Percentiles rank a stretch among this genome's conserved stretches.
Conservation (phyloP, 2,329 filamentous ascomycete genomes). For the Apiospora hydei region DNA sequence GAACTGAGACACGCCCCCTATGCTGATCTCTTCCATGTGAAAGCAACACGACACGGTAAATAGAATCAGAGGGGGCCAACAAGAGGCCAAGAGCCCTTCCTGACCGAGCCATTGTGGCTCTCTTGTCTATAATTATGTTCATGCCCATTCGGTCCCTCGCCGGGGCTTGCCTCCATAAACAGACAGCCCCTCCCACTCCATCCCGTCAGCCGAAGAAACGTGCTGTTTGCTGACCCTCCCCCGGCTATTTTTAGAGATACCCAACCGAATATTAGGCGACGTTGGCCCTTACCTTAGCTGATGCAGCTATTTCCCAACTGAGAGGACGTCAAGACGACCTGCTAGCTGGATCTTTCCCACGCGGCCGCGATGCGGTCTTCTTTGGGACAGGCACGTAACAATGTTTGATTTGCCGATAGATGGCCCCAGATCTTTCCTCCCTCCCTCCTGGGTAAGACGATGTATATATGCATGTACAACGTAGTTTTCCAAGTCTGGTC, state of each 20-base stretch:
- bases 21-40: not conserved
- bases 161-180: not conserved
- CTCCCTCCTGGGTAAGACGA: too few relatives aligned
- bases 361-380: not conserved
- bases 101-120: not conserved
- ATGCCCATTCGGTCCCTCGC: not conserved
- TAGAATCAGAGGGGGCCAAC: not conserved
- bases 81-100: not conserved
- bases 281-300: not conserved
- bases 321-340: not conserved
- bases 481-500: too few relatives aligned
- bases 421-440: too few relatives aligned
- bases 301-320: not conserved
- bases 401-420: too few relatives aligned
- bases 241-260: not conserved
- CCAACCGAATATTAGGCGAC: not conserved
- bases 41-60: not conserved
- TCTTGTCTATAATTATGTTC: not conserved
- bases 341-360: not conserved
- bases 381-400: not conserved
- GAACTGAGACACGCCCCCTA: not conserved
- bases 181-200: not conserved
- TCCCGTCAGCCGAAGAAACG: not conserved
- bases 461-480: too few relatives aligned
- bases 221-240: not conserved